Conservation (phyloP, 2,329 filamentous ascomycete genomes). For the Penicillium occitanis region DNA sequence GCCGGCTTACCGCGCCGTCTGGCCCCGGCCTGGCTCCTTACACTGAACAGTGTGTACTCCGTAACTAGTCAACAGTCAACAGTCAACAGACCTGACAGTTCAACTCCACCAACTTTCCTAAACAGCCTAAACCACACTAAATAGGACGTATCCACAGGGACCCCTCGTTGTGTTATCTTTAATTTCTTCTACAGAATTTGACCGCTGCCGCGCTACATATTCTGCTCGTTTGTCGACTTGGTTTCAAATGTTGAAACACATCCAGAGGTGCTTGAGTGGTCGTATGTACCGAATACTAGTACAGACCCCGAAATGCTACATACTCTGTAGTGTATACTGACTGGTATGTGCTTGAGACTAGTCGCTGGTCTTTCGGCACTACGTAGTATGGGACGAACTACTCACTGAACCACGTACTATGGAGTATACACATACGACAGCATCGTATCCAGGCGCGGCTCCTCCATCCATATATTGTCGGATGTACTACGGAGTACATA, state of each 20-base stretch:
- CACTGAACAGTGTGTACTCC: not conserved
- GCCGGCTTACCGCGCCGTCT: conserved; percentile 6
- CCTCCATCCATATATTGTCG: conserved; percentile 2
- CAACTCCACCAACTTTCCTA: not conserved
- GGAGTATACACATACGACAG: not conserved
- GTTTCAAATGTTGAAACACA: conserved; percentile 11
- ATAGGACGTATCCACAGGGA: not conserved
- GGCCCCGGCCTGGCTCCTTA: not conserved
- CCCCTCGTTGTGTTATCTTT: conserved; percentile 5
- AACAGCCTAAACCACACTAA: not conserved
- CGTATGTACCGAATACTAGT: not conserved
- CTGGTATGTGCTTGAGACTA: not conserved
- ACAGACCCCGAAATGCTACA: not conserved
- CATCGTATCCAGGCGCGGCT: not conserved
- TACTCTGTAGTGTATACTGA: not conserved
- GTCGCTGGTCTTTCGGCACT: not conserved
- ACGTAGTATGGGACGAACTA: not conserved
- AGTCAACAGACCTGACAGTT: not conserved
- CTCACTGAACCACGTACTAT: not conserved
- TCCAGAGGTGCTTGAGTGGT: not conserved
- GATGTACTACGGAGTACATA: not conserved
- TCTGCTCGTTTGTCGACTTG: not conserved
- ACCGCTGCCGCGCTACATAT: not conserved
- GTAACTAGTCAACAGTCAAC: not conserved
- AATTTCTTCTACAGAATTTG: conserved; percentile 6